Base-by-base conservation (phyloP, 179 eudicot genomes). In the Heliamphora pulchella region DNA sequence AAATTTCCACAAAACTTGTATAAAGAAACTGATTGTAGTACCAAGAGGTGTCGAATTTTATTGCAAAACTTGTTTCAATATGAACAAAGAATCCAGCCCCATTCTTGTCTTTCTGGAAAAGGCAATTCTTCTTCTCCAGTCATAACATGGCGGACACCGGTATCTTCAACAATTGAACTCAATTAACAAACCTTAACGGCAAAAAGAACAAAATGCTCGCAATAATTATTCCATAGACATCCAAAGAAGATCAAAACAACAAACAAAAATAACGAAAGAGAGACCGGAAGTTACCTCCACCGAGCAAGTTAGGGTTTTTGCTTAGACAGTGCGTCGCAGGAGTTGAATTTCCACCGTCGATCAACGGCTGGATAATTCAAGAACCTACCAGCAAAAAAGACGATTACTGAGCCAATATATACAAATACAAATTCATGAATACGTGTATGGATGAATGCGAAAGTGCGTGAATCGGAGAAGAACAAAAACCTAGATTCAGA, bases 231-330 rank as follows among this genome's bases (percentile, higher is more conserved):
- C 14, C 3, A 44, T 69, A 69, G 17, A 71, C 39, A 1, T 53
- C 50, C 39, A 11, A 50, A n/a, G 3, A 47, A 71, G 31, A 71
- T n/a, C 15, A 47, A 48, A 48, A 71, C 57, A 47, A 47, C 5
- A 71, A 47, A 3, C 4, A 67, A 14, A 2, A 67, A 6, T 10
- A 15, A 3, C 8, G 15, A 15, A 44, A 68, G 7, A 15, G 18
- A 71, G 31, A 71, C 8, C 20, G 48, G 8, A 48, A 47, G 55
- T 71, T 71, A 71, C 74, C 74, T 71, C 74, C 74, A 3, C 47
- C 18, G 57, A 48, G 57, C 5, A 48, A 48, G 18, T n/a, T 71
- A 48, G 55, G 74, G 55, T 43, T 71, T 18, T 50, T 10, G 53
- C 15, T n/a, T 2, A 44, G 47, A 64, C 48, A 11, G 48, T 15